Conservation (phyloP, 768 basidiomycete genomes). For the Psilocybe sp. region DNA sequence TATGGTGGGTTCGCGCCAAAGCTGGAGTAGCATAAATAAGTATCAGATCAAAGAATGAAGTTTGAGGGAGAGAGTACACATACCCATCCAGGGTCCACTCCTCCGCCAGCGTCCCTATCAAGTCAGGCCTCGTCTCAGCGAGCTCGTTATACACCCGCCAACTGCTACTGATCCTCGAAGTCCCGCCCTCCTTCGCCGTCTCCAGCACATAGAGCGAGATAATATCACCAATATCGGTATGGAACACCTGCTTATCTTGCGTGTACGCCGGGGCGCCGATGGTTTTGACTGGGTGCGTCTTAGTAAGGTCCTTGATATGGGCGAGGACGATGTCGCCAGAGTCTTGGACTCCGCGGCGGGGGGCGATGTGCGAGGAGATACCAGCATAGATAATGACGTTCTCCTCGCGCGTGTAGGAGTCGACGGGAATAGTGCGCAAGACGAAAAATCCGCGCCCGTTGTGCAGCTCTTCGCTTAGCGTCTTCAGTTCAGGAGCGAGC, state of each 20-base stretch:
- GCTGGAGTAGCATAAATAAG: constrained; percentile 13
- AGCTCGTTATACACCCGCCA: constrained; percentile 46
- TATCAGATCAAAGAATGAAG: background rate
- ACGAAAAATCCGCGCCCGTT: constrained; percentile 47
- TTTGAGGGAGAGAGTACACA: background rate
- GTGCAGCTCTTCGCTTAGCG: constrained; percentile 36
- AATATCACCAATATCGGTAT: constrained; percentile 41
- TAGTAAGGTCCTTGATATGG: constrained; percentile 43
- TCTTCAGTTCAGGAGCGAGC: constrained; percentile 29
- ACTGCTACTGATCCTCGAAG: constrained; percentile 41
- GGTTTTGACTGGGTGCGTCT: constrained; percentile 31
- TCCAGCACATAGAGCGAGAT: constrained; percentile 41
- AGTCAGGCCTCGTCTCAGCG: constrained; percentile 43
- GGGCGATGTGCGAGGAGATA: constrained; percentile 18
- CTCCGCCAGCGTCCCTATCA: constrained; percentile 38
- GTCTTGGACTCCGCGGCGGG: constrained; percentile 17
- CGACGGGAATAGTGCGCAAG: constrained; percentile 40
- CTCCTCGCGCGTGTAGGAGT: constrained; percentile 36
- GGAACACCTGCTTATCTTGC: constrained; percentile 48
- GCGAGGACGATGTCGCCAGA: constrained; percentile 32
- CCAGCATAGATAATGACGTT: constrained; percentile 42
- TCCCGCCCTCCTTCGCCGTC: constrained; percentile 40
- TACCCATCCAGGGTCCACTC: constrained; percentile 41
- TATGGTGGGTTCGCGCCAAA: constrained; percentile 36
- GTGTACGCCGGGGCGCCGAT: constrained; percentile 43